These are phyloP conservation scores for Xylaria sp. DNA, from an alignment of 2,329 filamentous ascomycete species.

Conservation along the genomic window DNA sequence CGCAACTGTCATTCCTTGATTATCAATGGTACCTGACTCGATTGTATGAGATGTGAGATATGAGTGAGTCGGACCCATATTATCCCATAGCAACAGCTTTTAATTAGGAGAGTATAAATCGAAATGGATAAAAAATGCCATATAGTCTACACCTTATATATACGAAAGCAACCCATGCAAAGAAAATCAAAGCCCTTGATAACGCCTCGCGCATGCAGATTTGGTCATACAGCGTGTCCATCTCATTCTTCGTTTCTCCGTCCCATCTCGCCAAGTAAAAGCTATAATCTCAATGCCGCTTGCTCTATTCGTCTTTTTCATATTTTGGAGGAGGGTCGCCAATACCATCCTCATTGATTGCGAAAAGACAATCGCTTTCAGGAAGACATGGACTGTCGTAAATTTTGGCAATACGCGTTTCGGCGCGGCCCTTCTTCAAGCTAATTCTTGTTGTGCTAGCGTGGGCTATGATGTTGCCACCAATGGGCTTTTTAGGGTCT, in stretches of 20 bases:
- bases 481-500: slow-evolving; percentile 98
- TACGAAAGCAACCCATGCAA: slow-evolving; percentile 25
- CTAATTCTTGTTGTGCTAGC: slow-evolving; percentile 95
- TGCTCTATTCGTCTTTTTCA: slow-evolving; percentile 73
- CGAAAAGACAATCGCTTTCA: slow-evolving; percentile 95
- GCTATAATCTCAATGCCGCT: not conserved
- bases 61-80: not conserved
- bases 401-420: slow-evolving; percentile 98
- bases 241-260: slow-evolving; percentile 26
- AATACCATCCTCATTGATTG: slow-evolving; percentile 97
- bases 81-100: slow-evolving; percentile 6
- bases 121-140: slow-evolving; percentile 4
- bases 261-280: slow-evolving; percentile 1
- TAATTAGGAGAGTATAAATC: slow-evolving; percentile 3
- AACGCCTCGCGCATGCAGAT: slow-evolving; percentile 38
- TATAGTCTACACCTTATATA: slow-evolving; percentile 4
- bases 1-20: not conserved
- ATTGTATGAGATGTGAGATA: not conserved
- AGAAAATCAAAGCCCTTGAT: slow-evolving; percentile 27
- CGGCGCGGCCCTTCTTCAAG: slow-evolving; percentile 92
- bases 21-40: too few relatives aligned
- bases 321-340: slow-evolving; percentile 94
- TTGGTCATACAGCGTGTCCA: slow-evolving; percentile 28
- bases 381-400: slow-evolving; percentile 98
- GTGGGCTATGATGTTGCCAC: slow-evolving; percentile 98